Percentiles rank a stretch among this genome's conserved stretches.
phyloP scores from a whole-genome alignment of 306 rosid species.

The Prunus salicina region DNA sequence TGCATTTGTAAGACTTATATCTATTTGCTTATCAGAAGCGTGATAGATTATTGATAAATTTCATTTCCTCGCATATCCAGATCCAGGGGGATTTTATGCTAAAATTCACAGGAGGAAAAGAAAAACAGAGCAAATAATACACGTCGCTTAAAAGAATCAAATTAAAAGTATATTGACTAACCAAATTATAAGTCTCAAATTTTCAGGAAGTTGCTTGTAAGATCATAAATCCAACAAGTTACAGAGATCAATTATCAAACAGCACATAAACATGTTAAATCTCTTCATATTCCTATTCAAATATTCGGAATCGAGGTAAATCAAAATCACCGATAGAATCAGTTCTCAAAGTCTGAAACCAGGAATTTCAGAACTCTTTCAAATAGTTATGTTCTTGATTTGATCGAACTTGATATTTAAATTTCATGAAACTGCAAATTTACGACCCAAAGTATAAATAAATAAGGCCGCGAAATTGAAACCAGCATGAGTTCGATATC shows the following conservation, averaged over 20 bases:
- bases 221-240: background rate
- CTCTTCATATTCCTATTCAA: background rate
- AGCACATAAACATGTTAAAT: background rate
- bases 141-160: background rate
- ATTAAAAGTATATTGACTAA: background rate
- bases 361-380: background rate
- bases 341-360: background rate
- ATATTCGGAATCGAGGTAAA: background rate
- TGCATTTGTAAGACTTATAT: background rate
- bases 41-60: background rate
- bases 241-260: background rate
- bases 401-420: background rate
- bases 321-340: background rate
- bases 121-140: background rate
- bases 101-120: background rate
- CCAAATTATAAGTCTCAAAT: background rate
- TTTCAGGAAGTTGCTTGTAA: background rate
- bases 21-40: background rate
- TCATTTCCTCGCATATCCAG: background rate
- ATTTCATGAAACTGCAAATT: slow-evolving; percentile 2
- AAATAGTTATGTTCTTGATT: background rate
- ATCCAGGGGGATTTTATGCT: background rate
- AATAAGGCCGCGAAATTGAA: background rate
- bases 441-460: background rate
- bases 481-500: background rate